Base-by-base conservation (phyloP, 371 early-diverging fungal species). In the Mucor circinelloides region DNA sequence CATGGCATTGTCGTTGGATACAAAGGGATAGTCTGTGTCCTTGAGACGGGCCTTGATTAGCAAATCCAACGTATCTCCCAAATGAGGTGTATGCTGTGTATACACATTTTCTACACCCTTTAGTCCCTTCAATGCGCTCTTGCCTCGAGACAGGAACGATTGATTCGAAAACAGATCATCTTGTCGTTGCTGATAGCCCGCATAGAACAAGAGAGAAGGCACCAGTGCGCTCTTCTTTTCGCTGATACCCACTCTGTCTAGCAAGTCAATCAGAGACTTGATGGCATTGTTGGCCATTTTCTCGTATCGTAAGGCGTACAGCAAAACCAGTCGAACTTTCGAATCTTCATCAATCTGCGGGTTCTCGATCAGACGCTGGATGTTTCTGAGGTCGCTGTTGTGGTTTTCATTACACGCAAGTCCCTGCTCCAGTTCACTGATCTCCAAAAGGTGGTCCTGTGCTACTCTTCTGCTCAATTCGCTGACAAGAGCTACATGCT, bases 71-170 rank as follows among this genome's bases (percentile, higher is more conserved):
- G 89, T 92, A 34, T 91, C 89, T 0, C 87, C 89, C 50, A 98
- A 66, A 8, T 88, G 86, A 9, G 98, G 97, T n/a, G 86, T 86
- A 74, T 99, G 98, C 71, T 97, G 97, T 10, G 98, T 97, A 76
- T 97, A 99, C 12, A 99, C 97, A 69, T 98, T 98, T 65, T 98
- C 98, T n/a, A 95, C 96, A 3, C 97, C 99, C 79, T 94, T 93
- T 36, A 95, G 73, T 17, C 96, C 96, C 64, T 93, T 94, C 62
- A 96, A 85, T 8, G 91, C 93, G 58, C 87, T 91, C 69, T 89
- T 89, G 12, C 93, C 92, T 30, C 93, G 84, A 15, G 94, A 87
- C 42, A 97, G 76, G 31, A 97, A 86, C 38, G 92, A 90, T 60
- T 93, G 89, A 65, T 93, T 95, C 3, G 90, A 88, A 72, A 95